A percentile compares a stretch with the other conserved stretches of the same genome.
Conservation (phyloP, 2,329 filamentous ascomycete genomes). For the Exserohilum rostratum region DNA sequence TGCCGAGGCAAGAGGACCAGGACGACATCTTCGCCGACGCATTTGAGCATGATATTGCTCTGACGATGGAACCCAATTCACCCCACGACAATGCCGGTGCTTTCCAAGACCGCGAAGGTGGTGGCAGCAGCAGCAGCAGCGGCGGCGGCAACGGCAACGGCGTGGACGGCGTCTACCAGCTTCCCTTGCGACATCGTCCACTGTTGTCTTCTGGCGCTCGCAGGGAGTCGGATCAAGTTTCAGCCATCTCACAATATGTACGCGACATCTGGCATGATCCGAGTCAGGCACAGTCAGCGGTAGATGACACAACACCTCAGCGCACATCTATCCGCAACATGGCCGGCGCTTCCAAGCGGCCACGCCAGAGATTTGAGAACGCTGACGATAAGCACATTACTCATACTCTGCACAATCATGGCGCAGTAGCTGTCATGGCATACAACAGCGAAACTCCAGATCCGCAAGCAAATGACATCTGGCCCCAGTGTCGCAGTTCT, state of each 20-base stretch:
- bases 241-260: background rate
- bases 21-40: background rate
- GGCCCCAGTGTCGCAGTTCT: slow-evolving; percentile 41
- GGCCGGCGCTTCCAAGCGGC: slow-evolving; percentile 21
- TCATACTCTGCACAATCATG: slow-evolving; percentile 20
- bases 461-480: slow-evolving; percentile 43
- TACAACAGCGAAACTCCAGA: slow-evolving; percentile 27
- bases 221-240: background rate
- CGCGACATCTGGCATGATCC: background rate
- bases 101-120: background rate
- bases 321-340: background rate
- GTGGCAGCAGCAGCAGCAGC: background rate
- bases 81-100: slow-evolving; percentile 2
- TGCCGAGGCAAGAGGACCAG: background rate
- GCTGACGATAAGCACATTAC: slow-evolving; percentile 19
- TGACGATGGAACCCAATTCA: slow-evolving; percentile 16
- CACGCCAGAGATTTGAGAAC: slow-evolving; percentile 25
- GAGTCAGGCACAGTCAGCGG: background rate
- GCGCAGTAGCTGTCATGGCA: slow-evolving; percentile 33
- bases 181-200: background rate
- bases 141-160: background rate
- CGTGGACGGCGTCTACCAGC: background rate
- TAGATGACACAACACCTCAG: background rate
- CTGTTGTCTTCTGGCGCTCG: background rate
- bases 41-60: slow-evolving; percentile 15